Evolutionary conservation across 2,329 filamentous ascomycete species (phyloP).

Genomic region (Fusarium sp.): DNA sequence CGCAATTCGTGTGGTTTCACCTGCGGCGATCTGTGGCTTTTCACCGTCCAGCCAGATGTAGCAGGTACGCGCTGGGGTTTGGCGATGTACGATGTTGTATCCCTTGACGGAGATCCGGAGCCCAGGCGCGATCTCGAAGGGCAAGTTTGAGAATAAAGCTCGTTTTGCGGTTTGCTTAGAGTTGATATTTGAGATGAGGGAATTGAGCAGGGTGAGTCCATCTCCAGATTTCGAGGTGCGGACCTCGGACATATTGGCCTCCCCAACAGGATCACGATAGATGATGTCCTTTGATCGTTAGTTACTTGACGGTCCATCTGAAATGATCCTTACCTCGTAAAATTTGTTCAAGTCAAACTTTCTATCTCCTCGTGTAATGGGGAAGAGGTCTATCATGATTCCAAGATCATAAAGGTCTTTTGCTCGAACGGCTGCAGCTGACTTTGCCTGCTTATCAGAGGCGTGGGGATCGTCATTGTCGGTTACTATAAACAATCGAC

Average conservation of each 20-base stretch:
- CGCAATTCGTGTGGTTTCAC: conserved; percentile 77
- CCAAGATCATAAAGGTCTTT: conserved; percentile 96
- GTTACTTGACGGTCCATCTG: neutral
- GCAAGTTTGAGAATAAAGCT: conserved; percentile 85
- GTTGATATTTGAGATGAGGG: conserved; percentile 86
- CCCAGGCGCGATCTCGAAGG: conserved; percentile 85
- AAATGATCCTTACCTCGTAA: conserved; percentile 74
- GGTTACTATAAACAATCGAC: conserved; percentile 93
- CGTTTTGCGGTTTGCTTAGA: conserved; percentile 88
- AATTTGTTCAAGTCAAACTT: conserved; percentile 86
- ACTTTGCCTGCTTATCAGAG: conserved; percentile 74
- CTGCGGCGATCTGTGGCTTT: conserved; percentile 78
- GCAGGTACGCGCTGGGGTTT: conserved; percentile 81
- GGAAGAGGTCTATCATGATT: conserved; percentile 91
- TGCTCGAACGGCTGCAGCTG: conserved; percentile 83
- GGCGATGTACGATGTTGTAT: conserved; percentile 87
- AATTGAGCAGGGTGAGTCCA: conserved; percentile 80
- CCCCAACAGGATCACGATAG: conserved; percentile 78
- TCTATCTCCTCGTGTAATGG: conserved; percentile 75
- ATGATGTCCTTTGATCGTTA: conserved; percentile 76
- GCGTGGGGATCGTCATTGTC: conserved; percentile 89
- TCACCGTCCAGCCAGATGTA: conserved; percentile 93
- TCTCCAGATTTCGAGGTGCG: conserved; percentile 74
- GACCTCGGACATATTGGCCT: conserved; percentile 64
- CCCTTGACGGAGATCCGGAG: conserved; percentile 92